Evolutionary conservation across 2,329 filamentous ascomycete genomes (phyloP).

Genomic region (Claviceps sp.): DNA sequence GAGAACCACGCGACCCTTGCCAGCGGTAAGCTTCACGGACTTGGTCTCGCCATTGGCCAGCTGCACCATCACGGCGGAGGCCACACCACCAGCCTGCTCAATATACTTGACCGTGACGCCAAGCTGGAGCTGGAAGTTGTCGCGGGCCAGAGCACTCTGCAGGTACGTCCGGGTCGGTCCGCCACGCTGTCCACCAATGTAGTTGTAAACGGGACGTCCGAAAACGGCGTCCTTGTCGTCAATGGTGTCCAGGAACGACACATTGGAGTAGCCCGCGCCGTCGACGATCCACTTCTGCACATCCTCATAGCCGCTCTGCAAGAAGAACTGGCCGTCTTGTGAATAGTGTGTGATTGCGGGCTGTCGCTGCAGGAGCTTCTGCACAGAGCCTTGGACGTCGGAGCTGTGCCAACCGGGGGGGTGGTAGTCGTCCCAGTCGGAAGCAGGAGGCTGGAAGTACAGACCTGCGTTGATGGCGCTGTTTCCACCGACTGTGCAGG

Average conservation of each 20-base stretch:
- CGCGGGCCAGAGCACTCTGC: slow-evolving; percentile 26
- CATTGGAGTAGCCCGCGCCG: slow-evolving; percentile 30
- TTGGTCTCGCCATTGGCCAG: slow-evolving; percentile 17
- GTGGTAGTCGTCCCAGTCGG: slow-evolving; percentile 37
- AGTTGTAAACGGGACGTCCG: slow-evolving; percentile 33
- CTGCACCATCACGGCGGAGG: slow-evolving; percentile 27
- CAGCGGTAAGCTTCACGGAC: slow-evolving; percentile 15
- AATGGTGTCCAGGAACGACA: slow-evolving; percentile 31
- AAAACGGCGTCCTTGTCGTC: slow-evolving; percentile 34
- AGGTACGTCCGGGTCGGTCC: slow-evolving; percentile 36
- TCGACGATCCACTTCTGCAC: slow-evolving; percentile 36
- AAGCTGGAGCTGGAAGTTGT: slow-evolving; percentile 30
- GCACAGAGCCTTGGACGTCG: slow-evolving; percentile 32
- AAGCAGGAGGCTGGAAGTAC: slow-evolving; percentile 38
- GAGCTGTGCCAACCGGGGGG: slow-evolving; percentile 35
- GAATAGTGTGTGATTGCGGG: slow-evolving; percentile 31
- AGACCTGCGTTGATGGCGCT: slow-evolving; percentile 41
- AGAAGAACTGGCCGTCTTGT: slow-evolving; percentile 28
- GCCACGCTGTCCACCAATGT: slow-evolving; percentile 33
- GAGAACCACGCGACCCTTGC: slow-evolving; percentile 21
- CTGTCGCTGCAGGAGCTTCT: slow-evolving; percentile 29
- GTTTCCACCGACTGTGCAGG: slow-evolving; percentile 37
- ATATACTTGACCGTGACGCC: slow-evolving; percentile 30
- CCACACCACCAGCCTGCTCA: slow-evolving; percentile 23
- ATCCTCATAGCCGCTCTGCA: slow-evolving; percentile 29